Percentiles rank a stretch among this genome's conserved stretches.
Conservation (phyloP, 495 filamentous ascomycete genomes). For the Rostrohypoxylon terebratum region DNA sequence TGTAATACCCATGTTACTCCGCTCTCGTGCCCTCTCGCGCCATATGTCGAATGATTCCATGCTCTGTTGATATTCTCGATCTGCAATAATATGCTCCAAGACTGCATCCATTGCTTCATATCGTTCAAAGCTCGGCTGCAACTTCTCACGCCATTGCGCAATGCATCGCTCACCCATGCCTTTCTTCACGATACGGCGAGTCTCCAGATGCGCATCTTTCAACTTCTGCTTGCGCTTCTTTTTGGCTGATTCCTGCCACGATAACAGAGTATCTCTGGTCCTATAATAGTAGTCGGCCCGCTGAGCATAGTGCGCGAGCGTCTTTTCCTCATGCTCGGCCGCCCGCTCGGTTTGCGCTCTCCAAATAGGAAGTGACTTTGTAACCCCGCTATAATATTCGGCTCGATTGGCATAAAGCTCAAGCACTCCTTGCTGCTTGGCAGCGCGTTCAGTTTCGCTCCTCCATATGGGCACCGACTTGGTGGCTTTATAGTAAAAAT, state of each 20-base stretch:
- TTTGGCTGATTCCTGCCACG: slow-evolving; percentile 44
- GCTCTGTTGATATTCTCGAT: slow-evolving; percentile 41
- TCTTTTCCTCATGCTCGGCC: slow-evolving; percentile 31
- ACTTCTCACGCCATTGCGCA: slow-evolving; percentile 45
- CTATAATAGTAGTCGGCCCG: slow-evolving; percentile 49
- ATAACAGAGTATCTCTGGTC: slow-evolving; percentile 33
- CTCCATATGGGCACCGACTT: slow-evolving; percentile 47
- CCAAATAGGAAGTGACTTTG: slow-evolving; percentile 48
- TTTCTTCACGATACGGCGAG: slow-evolving; percentile 49
- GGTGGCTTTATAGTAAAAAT: slow-evolving; percentile 46
- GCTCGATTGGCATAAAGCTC: slow-evolving; percentile 39
- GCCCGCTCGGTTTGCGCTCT: slow-evolving; percentile 39
- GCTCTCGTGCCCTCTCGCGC: slow-evolving; percentile 52
- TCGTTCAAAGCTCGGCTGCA: slow-evolving; percentile 44
- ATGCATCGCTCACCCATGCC: slow-evolving; percentile 49
- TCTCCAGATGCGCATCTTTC: slow-evolving; percentile 49
- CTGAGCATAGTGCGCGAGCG: slow-evolving; percentile 34
- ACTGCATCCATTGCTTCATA: slow-evolving; percentile 38
- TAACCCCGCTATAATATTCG: slow-evolving; percentile 44
- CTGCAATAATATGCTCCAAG: slow-evolving; percentile 34
- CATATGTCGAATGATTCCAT: slow-evolving; percentile 59
- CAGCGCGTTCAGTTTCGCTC: slow-evolving; percentile 33
- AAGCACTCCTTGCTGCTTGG: slow-evolving; percentile 35
- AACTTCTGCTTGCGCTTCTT: slow-evolving; percentile 47
- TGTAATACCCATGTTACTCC: slow-evolving; percentile 25